A percentile compares a stretch with the other conserved stretches of the same genome.
phyloP scores from a whole-genome alignment of 352 stramenopile genomes.

The Pelagophyceae sp. region DNA sequence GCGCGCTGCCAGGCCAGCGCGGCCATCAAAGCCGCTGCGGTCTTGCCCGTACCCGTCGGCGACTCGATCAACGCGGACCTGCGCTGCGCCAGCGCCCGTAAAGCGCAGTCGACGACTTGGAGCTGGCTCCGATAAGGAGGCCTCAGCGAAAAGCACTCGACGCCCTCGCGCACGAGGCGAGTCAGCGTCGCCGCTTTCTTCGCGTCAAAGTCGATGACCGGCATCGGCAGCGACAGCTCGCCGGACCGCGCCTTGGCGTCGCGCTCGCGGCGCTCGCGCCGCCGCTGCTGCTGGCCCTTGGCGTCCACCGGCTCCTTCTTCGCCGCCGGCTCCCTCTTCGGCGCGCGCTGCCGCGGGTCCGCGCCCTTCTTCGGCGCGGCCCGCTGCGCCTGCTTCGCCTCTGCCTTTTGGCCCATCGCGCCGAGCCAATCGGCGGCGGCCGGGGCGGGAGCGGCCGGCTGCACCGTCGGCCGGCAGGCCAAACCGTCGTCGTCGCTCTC shows the following conservation, averaged over 20 bases:
- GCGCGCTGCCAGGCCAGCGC: conserved; percentile 72
- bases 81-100: not conserved
- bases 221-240: not conserved
- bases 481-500: not conserved
- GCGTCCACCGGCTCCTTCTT: not conserved
- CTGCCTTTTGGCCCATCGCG: not conserved
- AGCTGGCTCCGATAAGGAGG: conserved; percentile 11
- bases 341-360: not conserved
- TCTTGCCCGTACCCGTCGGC: conserved; percentile 96
- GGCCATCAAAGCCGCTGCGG: conserved; percentile 85
- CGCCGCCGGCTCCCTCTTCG: not conserved
- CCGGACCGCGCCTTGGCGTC: conserved; percentile 4
- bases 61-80: conserved; percentile 82
- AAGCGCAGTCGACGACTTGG: conserved; percentile 12
- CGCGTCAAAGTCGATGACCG: conserved; percentile 13
- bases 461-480: not conserved
- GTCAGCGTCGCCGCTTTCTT: not conserved
- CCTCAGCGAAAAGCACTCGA: not conserved
- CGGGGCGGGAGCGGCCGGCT: too few species aligned
- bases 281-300: not conserved
- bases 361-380: not conserved
- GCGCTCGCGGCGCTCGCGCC: conserved; percentile 5
- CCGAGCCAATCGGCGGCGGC: not conserved
- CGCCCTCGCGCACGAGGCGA: not conserved
- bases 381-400: not conserved